Evolutionary conservation across 202 grass and related monocot species (phyloP), one percentile per base, ranked within the genome.

Genomic region (Schoenoplectus tabernaemontani): DNA sequence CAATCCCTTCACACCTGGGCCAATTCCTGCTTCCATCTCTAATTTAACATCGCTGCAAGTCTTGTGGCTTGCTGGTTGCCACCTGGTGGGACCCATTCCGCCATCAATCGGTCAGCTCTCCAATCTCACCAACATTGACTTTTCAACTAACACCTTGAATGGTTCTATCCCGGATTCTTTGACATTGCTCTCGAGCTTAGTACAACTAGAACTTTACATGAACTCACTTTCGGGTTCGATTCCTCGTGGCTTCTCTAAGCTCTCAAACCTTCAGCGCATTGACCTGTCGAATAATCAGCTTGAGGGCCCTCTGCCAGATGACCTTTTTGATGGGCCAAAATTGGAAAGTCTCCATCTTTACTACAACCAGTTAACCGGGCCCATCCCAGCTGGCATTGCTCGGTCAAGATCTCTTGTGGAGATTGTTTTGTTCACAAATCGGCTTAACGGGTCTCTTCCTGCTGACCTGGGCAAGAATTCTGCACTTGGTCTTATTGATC

Each of bases 181-280:
- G 37, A 11, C 15, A 12, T 34, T 24, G 1, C 0, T 93, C 62
- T 57, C 85, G 10, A 82, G 8, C 9, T 44, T 86, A 47, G 59
- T 91, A 62, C 93, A 93, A 86, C 78, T 97, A 5, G 87, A 93
- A 83, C 85, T 91, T 11, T 93, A 82, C 83, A 36, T 73, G 1
- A 97, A 97, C 78, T 24, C 78, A 4, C 82, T 97, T 67, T 82
- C 87, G 12, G 93, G 90, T 1, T 22, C 30, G 1, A 81, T 97
- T 38, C 93, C 93, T 47, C 20, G 22, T 34, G 93, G 93, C 12
- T 32, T 97, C 33, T 89, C 88, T 6, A 28, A 79, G 10, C 81
- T 93, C 61, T 59, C 59, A 76, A 47, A 62, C 41, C 93, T 97
- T 48, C 84, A 50, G 37, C 74, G 47, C 0, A 22, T 97, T 22